These are phyloP conservation scores for Prunus dulcis DNA, from an alignment of 306 rosid genomes.

Conservation along the genomic window DNA sequence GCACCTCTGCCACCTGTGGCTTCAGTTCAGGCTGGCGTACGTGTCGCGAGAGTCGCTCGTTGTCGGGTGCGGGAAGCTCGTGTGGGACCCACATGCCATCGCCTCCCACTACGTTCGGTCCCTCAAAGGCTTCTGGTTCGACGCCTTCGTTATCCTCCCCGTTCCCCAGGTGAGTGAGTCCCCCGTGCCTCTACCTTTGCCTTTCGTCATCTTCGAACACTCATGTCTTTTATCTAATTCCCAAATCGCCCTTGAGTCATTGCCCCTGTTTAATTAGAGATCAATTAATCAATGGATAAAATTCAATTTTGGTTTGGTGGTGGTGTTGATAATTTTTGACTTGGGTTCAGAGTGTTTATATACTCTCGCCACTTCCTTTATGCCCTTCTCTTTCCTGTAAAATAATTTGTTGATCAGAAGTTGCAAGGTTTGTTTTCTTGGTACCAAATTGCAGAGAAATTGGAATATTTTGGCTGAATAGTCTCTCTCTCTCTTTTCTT, in stretches of 20 bases:
- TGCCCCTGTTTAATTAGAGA: no score
- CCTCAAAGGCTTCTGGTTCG: constrained; percentile 87
- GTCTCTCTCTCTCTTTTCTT: neutral
- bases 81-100: constrained; percentile 87
- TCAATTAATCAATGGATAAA: no score
- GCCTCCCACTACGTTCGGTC: constrained; percentile 74
- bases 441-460: neutral
- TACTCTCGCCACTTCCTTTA: no score
- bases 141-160: constrained; percentile 81
- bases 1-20: constrained; percentile 74
- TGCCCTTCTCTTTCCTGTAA: neutral
- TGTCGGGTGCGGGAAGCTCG: constrained; percentile 95
- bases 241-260: neutral
- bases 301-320: no score
- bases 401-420: neutral
- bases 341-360: no score
- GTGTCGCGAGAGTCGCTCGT: constrained; percentile 86
- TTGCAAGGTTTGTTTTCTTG: neutral
- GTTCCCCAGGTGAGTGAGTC: constrained; percentile 66
- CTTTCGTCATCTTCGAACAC: neutral
- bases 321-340: no score
- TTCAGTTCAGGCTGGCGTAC: constrained; percentile 83
- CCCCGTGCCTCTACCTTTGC: no score
- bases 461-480: neutral
- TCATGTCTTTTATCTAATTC: neutral